Conservation (phyloP, 306 rosid genomes). For the Betula pendula region DNA sequence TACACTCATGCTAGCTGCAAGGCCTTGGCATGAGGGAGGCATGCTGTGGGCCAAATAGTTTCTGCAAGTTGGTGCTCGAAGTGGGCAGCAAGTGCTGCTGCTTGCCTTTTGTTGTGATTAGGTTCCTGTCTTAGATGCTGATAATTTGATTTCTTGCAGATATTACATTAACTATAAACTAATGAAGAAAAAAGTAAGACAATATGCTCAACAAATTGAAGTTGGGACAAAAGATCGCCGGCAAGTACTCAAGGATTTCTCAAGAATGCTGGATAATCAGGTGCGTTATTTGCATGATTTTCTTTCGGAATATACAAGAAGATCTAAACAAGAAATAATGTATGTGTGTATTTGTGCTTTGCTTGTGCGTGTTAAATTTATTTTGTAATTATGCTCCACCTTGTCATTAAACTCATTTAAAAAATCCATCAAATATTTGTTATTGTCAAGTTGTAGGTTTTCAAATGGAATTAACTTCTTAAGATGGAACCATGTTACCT, state of each 20-base stretch:
- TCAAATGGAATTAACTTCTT: neutral
- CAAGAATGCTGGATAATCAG: conserved; percentile 95
- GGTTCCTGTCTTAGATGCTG: conserved; percentile 20
- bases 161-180: conserved; percentile 93
- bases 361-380: neutral
- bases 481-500: neutral
- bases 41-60: no score
- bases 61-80: no score
- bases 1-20: no score
- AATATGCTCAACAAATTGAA: conserved; percentile 84
- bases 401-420: neutral
- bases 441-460: neutral
- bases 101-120: neutral
- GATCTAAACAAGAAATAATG: neutral
- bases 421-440: neutral
- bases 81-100: no score
- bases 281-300: conserved; percentile 32
- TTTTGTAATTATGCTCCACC: neutral
- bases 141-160: conserved; percentile 41
- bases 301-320: conserved; percentile 12
- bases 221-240: conserved; percentile 75
- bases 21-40: no score
- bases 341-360: neutral
- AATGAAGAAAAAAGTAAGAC: conserved; percentile 90
- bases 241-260: conserved; percentile 94